Percentiles rank a stretch among this genome's conserved stretches.
Evolutionary conservation across 148 eudicot genomes (phyloP).

Genomic region (Salicornia ramosissima): DNA sequence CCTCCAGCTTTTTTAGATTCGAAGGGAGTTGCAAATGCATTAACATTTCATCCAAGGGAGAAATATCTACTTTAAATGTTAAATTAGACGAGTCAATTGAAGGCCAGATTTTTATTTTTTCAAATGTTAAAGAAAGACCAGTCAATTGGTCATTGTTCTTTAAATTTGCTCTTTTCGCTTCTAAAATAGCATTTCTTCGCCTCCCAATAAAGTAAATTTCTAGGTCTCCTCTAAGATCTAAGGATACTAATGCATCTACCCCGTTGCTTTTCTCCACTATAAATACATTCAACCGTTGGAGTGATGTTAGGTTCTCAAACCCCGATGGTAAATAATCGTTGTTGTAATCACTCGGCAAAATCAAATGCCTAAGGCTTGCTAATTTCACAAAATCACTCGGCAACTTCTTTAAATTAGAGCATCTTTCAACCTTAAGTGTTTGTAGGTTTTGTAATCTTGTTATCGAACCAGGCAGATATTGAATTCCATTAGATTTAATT

Average conservation of each 20-base stretch:
- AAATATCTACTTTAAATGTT: no score
- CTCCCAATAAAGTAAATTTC: background rate
- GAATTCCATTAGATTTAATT: background rate
- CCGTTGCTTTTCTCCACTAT: conserved; percentile 2
- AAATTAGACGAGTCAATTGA: no score
- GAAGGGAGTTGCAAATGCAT: background rate
- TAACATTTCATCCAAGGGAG: background rate
- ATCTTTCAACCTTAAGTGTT: conserved; percentile 3
- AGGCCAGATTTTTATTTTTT: no score
- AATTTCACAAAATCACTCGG: conserved; percentile 23
- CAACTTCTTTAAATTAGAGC: no score
- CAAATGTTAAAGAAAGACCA: background rate
- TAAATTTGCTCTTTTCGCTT: background rate
- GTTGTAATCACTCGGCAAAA: background rate
- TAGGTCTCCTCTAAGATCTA: background rate
- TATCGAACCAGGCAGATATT: conserved; percentile 6
- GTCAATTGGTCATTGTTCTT: background rate
- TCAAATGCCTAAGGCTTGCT: conserved; percentile 8
- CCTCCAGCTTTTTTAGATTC: background rate
- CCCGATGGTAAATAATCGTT: background rate
- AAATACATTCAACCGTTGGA: background rate
- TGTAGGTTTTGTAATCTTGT: conserved; percentile 7
- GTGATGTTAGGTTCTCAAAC: background rate
- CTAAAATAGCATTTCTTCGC: background rate
- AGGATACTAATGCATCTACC: background rate